Conservation (phyloP, 2,329 filamentous ascomycete species). For the Aspergillus aculeatinus region DNA sequence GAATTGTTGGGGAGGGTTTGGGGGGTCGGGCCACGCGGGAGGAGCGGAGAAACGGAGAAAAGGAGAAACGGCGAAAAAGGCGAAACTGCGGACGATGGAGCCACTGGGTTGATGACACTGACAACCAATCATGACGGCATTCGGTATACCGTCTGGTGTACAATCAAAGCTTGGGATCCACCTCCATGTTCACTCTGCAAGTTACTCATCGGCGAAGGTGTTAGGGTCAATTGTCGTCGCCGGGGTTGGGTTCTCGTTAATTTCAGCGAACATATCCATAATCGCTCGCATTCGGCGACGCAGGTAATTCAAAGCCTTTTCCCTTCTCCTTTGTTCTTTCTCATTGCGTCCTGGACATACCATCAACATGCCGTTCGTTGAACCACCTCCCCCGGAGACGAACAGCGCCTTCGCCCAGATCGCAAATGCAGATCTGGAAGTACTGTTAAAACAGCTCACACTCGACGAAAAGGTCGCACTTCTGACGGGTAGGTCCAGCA, state of each 20-base stretch:
- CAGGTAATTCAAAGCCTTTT: neutral
- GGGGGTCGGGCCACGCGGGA: neutral
- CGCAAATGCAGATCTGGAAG: conserved; percentile 31
- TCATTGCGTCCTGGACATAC: neutral
- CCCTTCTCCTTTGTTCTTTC: neutral
- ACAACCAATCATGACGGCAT: neutral
- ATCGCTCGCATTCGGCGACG: neutral
- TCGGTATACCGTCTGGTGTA: neutral
- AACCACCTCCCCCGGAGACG: neutral
- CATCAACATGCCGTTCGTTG: neutral
- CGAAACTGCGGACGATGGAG: neutral
- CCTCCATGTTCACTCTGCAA: no score
- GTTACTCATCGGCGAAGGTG: no score
- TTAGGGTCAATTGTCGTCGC: no score
- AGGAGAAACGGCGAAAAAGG: neutral
- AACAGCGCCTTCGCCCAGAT: conserved; percentile 4
- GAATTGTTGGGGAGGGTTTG: no score
- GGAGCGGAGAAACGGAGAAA: conserved; percentile 12
- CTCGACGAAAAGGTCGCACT: conserved; percentile 57
- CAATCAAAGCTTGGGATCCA: no score
- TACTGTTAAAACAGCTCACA: conserved; percentile 53
- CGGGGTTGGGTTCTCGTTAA: no score
- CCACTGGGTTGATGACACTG: neutral
- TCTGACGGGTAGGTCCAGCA: conserved; percentile 30
- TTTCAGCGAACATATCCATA: neutral